Evolutionary conservation across 2,329 filamentous ascomycete genomes (phyloP), one percentile per base, ranked within the genome.

Genomic region (Diaporthe citri): DNA sequence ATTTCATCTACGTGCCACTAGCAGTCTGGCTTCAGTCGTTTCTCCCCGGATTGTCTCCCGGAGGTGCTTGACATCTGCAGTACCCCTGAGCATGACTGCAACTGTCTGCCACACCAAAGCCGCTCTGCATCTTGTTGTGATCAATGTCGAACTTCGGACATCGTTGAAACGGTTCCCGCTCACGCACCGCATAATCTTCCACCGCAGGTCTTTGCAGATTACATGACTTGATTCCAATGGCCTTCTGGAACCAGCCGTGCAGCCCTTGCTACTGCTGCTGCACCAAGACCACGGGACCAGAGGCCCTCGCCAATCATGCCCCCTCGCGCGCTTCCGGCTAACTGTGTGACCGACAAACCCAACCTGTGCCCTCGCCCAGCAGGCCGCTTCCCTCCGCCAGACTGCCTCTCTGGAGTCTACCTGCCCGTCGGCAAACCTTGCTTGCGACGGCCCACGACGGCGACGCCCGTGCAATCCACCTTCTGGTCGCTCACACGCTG

Each of bases 41-140:
- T 55, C 25, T 55, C 28, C 41, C 25, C 41, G 41, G 60, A 34
- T 4, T 48, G 41, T n/a, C 41, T 48, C 25, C 60, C 60, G 60
- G 60, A 46, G 25, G 10, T 48, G 60, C 60, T 69, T 69, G 64
- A 69, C 64, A 69, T 55, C 64, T 69, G 64, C 64, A 69, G 64
- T 69, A 69, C 64, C 64, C 64, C 64, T 69, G 48, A 67, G 48
- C 48, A 69, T 55, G n/a, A 28, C n/a, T 55, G 48, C 48, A 39
- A 41, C 64, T 41, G 64, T 69, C 34, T 69, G 64, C 64, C 64
- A 69, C 64, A 69, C 64, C 64, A 41, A 41, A 28, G 20, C 9
- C 13, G 20, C 22, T 25, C 22, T 25, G 46, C 62, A 67, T 52
- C 13, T 39, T 39, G 46, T 34, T n/a, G 62, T 39, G 43, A 62